phyloP scores from a whole-genome alignment of 164 flowering plant genomes.

The Kalanchoe fedtschenkoi region DNA sequence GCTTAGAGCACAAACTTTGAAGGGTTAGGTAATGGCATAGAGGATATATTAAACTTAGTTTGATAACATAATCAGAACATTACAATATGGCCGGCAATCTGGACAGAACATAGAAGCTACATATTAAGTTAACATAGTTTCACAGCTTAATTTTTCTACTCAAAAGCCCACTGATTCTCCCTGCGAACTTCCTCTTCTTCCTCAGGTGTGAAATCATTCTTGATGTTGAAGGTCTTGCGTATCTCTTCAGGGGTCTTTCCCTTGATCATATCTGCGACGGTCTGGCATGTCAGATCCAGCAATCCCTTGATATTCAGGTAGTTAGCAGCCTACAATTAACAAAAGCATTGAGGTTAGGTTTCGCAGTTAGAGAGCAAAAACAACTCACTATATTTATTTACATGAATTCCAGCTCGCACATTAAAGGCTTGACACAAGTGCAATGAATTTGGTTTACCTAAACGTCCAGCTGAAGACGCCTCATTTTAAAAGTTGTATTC shows the following conservation, averaged over 20 bases:
- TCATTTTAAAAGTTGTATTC: too few relatives aligned
- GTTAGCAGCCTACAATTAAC: conserved; percentile 42
- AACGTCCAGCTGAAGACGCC: too few relatives aligned
- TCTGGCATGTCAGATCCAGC: conserved; percentile 60
- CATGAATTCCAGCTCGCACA: too few relatives aligned
- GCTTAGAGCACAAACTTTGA: too few relatives aligned
- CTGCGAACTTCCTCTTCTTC: conserved; percentile 70
- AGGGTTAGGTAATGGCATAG: background rate
- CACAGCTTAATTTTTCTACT: conserved; percentile 15
- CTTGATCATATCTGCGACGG: conserved; percentile 69
- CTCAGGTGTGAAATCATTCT: conserved; percentile 61
- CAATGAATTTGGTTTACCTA: too few relatives aligned
- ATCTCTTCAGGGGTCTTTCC: conserved; percentile 67
- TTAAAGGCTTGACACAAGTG: too few relatives aligned
- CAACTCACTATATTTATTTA: background rate
- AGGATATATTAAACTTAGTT: background rate
- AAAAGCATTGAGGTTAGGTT: background rate
- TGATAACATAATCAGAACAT: background rate
- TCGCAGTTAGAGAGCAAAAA: background rate
- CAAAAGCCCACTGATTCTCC: conserved; percentile 78
- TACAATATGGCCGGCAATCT: background rate
- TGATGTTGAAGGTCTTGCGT: conserved; percentile 53
- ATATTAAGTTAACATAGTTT: background rate
- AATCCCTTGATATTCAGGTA: conserved; percentile 55
- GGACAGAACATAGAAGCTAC: background rate